Evolutionary conservation across 176 grass and related monocot genomes (phyloP), one percentile per base, ranked within the genome.

Genomic region (Aegilops tauschii): DNA sequence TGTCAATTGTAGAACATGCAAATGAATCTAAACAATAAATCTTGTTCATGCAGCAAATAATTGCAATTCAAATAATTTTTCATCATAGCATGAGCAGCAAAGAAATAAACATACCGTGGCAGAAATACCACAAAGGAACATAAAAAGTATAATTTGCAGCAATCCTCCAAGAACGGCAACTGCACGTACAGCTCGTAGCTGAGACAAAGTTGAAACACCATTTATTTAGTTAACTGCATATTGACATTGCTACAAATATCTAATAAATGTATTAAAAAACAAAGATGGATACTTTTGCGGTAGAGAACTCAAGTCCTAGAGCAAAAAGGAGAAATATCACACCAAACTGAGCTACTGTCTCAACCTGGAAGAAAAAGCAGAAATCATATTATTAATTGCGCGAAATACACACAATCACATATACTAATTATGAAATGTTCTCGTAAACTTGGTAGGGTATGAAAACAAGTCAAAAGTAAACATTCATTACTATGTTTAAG

Each of bases 321-420:
- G 94, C 97, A 88, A 99, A 99, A 61, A 99, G 89, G 35, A 99
- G 97, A 92, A 99, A 99, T 77, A 99, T 99, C 65, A 99, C 97
- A 80, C 97, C 97, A 97, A 99, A 99, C 78, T 99, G 97, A 11
- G 97, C 97, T 58, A 99, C 97, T 40, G 97, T 99, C 93, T 99
- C 97, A 78, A 99, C 97, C 97, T 99, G 87, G 72, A 90, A 47
- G 17, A 20, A 64, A 82, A 86, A 82, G 31, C 9, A 40, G 62
- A 88, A 20, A n/a, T 40, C 65, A 37, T 56, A 20, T 32, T 44
- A 71, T 56, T 54, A 80, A 37, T 65, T 31, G 54, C 9, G 80
- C 76, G 11, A 88, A 77, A 63, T 35, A 62, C 47, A 61, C 28
- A 68, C 8, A 64, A 29, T n/a, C 45, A 28, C 45, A 81, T 49